A percentile compares a stretch with the other conserved stretches of the same genome.
These are phyloP conservation scores for Alloascoidea hylecoeti DNA, from an alignment of 805 yeast genomes.

Conservation along the genomic window DNA sequence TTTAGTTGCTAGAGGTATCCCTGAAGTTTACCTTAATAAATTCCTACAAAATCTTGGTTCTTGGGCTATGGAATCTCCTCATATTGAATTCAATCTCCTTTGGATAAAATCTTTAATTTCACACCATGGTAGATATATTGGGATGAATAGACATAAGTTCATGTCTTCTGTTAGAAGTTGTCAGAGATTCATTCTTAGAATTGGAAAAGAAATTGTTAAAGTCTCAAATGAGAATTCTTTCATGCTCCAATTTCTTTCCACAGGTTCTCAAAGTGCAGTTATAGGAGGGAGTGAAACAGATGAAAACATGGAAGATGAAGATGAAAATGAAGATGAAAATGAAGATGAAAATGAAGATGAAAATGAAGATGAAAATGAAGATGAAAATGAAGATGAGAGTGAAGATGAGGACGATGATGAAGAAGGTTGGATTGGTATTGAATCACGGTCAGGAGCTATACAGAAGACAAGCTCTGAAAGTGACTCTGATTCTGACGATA, in stretches of 20 bases:
- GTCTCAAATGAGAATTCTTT: slow-evolving; percentile 40
- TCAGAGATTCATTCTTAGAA: slow-evolving; percentile 60
- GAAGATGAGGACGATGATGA: slow-evolving; percentile 19
- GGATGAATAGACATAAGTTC: slow-evolving; percentile 44
- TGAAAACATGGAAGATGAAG: slow-evolving; percentile 16
- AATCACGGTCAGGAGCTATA: slow-evolving; percentile 6
- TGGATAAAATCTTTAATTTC: slow-evolving; percentile 68
- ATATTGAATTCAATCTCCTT: slow-evolving; percentile 67
- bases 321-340: slow-evolving; percentile 15
- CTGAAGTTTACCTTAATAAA: slow-evolving; percentile 60
- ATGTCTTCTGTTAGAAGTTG: slow-evolving; percentile 51
- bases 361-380: slow-evolving; percentile 18
- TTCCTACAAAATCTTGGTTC: slow-evolving; percentile 58
- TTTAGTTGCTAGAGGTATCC: slow-evolving; percentile 55
- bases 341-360: slow-evolving; percentile 19
- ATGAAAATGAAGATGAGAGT: slow-evolving; percentile 22
- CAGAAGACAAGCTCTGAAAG: background rate
- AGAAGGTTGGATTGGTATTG: slow-evolving; percentile 20
- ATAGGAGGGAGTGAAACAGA: slow-evolving; percentile 5
- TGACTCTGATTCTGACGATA: no score
- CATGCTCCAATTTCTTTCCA: slow-evolving; percentile 34
- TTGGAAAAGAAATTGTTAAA: slow-evolving; percentile 59
- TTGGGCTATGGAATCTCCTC: slow-evolving; percentile 56
- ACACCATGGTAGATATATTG: slow-evolving; percentile 66
- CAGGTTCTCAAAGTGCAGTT: no score